Percentiles rank a stretch among this genome's conserved stretches.
Evolutionary conservation across 2,329 filamentous ascomycete species (phyloP).

Genomic region (Reticulascus tulasneorum): DNA sequence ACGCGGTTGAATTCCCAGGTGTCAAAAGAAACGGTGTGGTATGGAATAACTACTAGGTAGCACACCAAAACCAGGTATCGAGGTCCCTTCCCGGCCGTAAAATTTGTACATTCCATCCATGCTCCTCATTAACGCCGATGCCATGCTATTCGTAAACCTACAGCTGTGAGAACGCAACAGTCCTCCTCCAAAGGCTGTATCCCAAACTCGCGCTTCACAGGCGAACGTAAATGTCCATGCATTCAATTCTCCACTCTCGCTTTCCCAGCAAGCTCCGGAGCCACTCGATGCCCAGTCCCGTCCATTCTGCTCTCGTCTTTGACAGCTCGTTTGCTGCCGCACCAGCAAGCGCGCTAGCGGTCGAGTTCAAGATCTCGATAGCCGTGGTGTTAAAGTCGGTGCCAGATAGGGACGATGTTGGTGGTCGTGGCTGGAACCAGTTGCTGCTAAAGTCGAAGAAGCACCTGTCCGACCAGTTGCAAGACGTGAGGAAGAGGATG

Average conservation of each 20-base stretch:
- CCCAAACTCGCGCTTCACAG: slow-evolving; percentile 44
- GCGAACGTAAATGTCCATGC: slow-evolving; percentile 81
- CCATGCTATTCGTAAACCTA: too few relatives aligned
- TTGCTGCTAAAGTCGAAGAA: slow-evolving; percentile 91
- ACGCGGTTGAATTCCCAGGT: too few relatives aligned
- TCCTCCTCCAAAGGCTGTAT: background rate
- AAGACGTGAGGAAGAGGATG: slow-evolving; percentile 88
- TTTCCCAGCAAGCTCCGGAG: slow-evolving; percentile 74
- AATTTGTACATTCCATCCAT: too few relatives aligned
- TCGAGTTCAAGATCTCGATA: slow-evolving; percentile 62
- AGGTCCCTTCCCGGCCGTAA: too few relatives aligned
- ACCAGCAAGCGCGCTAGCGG: slow-evolving; percentile 62
- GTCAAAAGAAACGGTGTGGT: too few relatives aligned
- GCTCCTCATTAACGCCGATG: too few relatives aligned
- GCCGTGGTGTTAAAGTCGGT: slow-evolving; percentile 44
- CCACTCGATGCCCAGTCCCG: slow-evolving; percentile 80
- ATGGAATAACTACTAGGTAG: too few relatives aligned
- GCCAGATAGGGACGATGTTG: slow-evolving; percentile 27
- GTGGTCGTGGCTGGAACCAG: slow-evolving; percentile 83
- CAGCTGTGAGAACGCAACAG: too few relatives aligned
- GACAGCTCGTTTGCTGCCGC: slow-evolving; percentile 61
- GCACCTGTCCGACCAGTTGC: slow-evolving; percentile 83
- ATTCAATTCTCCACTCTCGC: slow-evolving; percentile 87
- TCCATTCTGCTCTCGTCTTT: slow-evolving; percentile 60
- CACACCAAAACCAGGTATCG: too few relatives aligned